Base-by-base conservation (phyloP, 2,329 filamentous ascomycete species). In the Reticulascus tulasneorum region DNA sequence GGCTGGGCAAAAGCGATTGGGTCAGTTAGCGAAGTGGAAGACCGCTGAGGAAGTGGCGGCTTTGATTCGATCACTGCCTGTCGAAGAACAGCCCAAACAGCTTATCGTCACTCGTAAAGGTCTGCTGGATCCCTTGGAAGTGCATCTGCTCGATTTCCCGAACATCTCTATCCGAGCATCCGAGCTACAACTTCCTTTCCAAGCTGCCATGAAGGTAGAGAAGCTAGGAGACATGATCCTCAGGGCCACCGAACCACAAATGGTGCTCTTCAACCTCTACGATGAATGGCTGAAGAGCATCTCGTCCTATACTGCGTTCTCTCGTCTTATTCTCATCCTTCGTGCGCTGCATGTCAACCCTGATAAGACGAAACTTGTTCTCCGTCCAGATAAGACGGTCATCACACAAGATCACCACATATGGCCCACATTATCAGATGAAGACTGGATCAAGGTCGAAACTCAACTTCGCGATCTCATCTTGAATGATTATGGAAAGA, bases 391-490 rank as follows among this genome's bases (percentile, higher is more conserved):
- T 69, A 97, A 96, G 80, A 95, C 84, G 2, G 89, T 98, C 47
- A 94, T 98, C 53, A 98, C 93, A 0, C 89, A 97, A 52, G 90
- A 97, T 55, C 93, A 98, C 66, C 93, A 98, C 60, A 98, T 98
- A 58, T 98, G 93, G 93, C 93, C 93, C 1, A 84, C 88, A 0
- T 69, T 98, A 37, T 83, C 86, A 0, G 93, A 98, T 47, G 93
- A 98, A 52, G 90, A 95, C 46, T 98, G 93, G 93, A 93, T 98
- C 65, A 96, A 96, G 77, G 88, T 98, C n/a, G 93, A 98, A 72
- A 89, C 89, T 29, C 87, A 94, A 57, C 71, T 98, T 26, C 84
- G 93, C 60, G 93, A 98, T 70, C 70, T 98, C 47, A 98, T 98
- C 53, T 60, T 98, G 49, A 96, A 97, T 50, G 93, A 98, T 59